Evolutionary conservation across 176 grass and related monocot species (phyloP).

Genomic region (Oryza punctata): DNA sequence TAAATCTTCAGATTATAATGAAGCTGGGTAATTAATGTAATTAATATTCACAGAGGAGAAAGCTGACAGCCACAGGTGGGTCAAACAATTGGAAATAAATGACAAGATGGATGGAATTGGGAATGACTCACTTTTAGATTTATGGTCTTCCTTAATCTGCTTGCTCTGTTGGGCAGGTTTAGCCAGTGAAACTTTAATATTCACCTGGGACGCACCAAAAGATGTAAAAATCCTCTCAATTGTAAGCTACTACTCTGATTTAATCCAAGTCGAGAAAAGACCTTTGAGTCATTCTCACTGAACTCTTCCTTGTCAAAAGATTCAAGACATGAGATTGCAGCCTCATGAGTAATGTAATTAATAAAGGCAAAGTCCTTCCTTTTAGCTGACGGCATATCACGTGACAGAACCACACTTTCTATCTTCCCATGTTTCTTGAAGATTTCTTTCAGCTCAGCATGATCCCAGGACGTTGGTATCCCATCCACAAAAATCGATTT

Average conservation of each 20-base stretch:
- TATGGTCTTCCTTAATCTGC: slow-evolving; percentile 50
- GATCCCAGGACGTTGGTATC: slow-evolving; percentile 61
- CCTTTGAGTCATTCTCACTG: slow-evolving; percentile 63
- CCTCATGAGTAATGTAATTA: slow-evolving; percentile 64
- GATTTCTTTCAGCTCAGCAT: slow-evolving; percentile 52
- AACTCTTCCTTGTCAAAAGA: slow-evolving; percentile 54
- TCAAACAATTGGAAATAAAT: neutral
- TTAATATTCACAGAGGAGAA: neutral
- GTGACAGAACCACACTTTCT: slow-evolving; percentile 52
- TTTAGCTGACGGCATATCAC: slow-evolving; percentile 52
- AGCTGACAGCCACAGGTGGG: neutral
- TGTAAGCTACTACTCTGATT: neutral
- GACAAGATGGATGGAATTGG: neutral
- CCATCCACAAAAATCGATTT: slow-evolving; percentile 74
- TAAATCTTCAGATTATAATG: neutral
- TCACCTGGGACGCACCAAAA: slow-evolving; percentile 54
- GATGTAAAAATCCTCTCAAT: slow-evolving; percentile 27
- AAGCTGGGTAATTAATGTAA: neutral
- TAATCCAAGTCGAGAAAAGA: slow-evolving; percentile 22
- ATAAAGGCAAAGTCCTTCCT: slow-evolving; percentile 71
- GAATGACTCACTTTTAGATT: slow-evolving; percentile 51
- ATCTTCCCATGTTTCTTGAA: slow-evolving; percentile 71
- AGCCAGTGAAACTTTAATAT: slow-evolving; percentile 73
- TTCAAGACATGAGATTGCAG: slow-evolving; percentile 67
- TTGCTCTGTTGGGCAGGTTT: slow-evolving; percentile 57